Conservation (phyloP, 1,139 yeast genomes). For the Blastobotrys aristatus region DNA sequence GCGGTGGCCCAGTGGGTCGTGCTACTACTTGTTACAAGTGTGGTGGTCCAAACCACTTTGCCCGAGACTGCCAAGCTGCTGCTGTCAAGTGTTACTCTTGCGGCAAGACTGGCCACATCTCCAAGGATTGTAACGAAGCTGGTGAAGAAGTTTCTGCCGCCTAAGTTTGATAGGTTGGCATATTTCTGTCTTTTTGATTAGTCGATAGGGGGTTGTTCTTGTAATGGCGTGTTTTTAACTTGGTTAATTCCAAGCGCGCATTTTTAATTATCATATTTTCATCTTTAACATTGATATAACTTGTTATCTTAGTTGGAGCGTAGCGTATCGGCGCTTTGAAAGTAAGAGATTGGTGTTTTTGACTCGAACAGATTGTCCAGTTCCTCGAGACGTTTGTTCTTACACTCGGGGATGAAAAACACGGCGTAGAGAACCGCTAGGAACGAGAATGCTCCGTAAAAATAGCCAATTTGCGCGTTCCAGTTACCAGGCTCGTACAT, state of each 20-base stretch:
- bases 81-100: constrained; percentile 79
- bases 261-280: neutral
- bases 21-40: constrained; percentile 90
- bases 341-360: too few species aligned
- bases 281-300: neutral
- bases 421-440: too few species aligned
- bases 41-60: constrained; percentile 91
- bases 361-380: too few species aligned
- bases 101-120: constrained; percentile 76
- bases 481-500: too few species aligned
- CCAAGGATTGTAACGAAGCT: constrained; percentile 45
- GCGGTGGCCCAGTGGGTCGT: constrained; percentile 41
- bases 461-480: too few species aligned
- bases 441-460: too few species aligned
- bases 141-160: constrained; percentile 5
- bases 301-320: too few species aligned
- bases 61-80: constrained; percentile 81
- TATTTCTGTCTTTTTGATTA: neutral
- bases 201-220: neutral
- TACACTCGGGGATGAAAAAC: too few species aligned
- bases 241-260: neutral
- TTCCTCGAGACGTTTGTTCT: too few species aligned
- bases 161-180: too few species aligned
- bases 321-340: too few species aligned
- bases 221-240: neutral